Evolutionary conservation across 352 stramenopile genomes (phyloP).

Genomic region (Pelagophyceae sp.): DNA sequence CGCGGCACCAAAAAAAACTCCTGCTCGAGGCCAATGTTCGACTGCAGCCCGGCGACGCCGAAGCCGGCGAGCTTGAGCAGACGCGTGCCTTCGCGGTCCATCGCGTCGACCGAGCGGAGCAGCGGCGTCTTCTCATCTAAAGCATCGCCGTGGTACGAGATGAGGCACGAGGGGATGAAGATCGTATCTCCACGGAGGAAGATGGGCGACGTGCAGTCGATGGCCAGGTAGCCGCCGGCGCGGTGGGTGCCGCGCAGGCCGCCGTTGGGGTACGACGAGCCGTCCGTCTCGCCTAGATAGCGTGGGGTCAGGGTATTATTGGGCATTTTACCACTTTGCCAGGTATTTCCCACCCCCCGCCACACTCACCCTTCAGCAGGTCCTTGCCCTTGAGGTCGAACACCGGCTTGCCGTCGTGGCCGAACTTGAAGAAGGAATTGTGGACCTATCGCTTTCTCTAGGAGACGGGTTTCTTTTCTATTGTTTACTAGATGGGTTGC

Average conservation of each 20-base stretch:
- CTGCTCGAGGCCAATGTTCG: constrained; percentile 71
- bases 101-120: constrained; percentile 55
- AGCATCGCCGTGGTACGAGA: constrained; percentile 63
- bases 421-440: constrained; percentile 67
- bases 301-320: constrained; percentile 10
- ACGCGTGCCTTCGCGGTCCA: constrained; percentile 52
- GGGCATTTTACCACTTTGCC: background rate
- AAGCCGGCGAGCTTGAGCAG: constrained; percentile 56
- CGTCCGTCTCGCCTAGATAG: constrained; percentile 64
- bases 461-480: too few relatives aligned
- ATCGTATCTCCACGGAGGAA: constrained; percentile 66
- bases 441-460: too few relatives aligned
- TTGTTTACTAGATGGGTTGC: too few relatives aligned
- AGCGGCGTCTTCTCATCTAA: constrained; percentile 76
- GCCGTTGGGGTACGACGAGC: constrained; percentile 71
- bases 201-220: constrained; percentile 59
- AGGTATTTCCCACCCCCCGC: constrained; percentile 31
- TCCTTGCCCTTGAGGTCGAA: constrained; percentile 67
- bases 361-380: constrained; percentile 61
- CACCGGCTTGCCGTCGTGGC: constrained; percentile 48
- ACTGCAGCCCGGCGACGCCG: constrained; percentile 49
- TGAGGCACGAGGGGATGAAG: constrained; percentile 65
- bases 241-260: constrained; percentile 63
- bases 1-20: constrained; percentile 74
- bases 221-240: constrained; percentile 61